phyloP scores from a whole-genome alignment of 2,329 filamentous ascomycete species.

The Ascochyta viciae-villosae region DNA sequence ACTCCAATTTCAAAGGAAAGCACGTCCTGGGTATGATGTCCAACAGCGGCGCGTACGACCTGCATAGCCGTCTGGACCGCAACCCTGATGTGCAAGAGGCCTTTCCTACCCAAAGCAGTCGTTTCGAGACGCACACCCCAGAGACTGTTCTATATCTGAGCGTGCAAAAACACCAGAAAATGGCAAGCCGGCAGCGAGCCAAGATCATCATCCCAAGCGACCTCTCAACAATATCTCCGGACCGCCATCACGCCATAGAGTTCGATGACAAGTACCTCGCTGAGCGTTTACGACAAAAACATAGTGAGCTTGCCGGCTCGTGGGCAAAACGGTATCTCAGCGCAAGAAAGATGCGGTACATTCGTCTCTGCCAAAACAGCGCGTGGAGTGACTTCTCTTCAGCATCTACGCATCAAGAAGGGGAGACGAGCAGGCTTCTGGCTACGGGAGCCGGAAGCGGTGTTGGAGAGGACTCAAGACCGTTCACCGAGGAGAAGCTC shows the following conservation, averaged over 20 bases:
- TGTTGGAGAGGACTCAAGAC: constrained; percentile 7
- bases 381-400: constrained; percentile 28
- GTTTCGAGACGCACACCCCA: constrained; percentile 5
- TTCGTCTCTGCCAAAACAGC: constrained; percentile 25
- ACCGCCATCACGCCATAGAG: constrained; percentile 20
- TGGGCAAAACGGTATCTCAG: constrained; percentile 31
- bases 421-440: constrained; percentile 13
- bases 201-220: constrained; percentile 16
- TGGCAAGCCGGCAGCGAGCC: neutral
- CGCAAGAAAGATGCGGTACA: constrained; percentile 27
- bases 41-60: constrained; percentile 20
- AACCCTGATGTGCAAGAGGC: constrained; percentile 32
- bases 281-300: constrained; percentile 18
- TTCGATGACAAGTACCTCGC: constrained; percentile 43
- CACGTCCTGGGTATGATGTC: constrained; percentile 29
- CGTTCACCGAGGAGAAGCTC: constrained; percentile 51
- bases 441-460: constrained; percentile 20
- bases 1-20: constrained; percentile 30
- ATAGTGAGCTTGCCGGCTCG: constrained; percentile 29
- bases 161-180: constrained; percentile 10
- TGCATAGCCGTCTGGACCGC: constrained; percentile 26
- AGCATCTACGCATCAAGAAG: neutral
- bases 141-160: constrained; percentile 28
- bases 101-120: constrained; percentile 4
- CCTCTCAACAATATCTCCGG: constrained; percentile 23